phyloP scores from a whole-genome alignment of 2,329 filamentous ascomycete genomes.

The Colletotrichum musicola region DNA sequence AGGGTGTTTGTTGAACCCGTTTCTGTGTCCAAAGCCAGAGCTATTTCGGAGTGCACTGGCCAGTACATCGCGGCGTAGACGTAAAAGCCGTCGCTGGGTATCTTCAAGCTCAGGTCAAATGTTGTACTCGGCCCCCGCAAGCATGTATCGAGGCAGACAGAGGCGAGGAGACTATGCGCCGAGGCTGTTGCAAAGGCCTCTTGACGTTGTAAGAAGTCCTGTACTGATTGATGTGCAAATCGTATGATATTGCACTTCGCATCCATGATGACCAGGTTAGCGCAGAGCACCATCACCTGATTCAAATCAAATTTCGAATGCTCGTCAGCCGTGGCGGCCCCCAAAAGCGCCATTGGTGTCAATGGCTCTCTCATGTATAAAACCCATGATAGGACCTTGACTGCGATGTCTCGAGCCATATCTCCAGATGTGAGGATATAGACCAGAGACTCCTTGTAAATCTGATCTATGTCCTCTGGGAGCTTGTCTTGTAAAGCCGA shows the following conservation, averaged over 20 bases:
- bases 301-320: neutral
- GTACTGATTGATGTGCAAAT: neutral
- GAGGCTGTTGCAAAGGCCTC: fast-evolving
- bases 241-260: neutral
- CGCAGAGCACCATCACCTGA: neutral
- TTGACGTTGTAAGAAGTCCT: neutral
- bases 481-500: too few relatives aligned
- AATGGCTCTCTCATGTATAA: neutral
- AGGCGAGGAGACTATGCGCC: neutral
- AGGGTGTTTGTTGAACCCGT: too few relatives aligned
- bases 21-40: neutral
- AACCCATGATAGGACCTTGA: neutral
- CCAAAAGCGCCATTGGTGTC: neutral
- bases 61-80: slow-evolving; percentile 6
- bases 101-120: fast-evolving
- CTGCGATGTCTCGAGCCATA: neutral
- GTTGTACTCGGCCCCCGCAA: neutral
- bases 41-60: neutral
- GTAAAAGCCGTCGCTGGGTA: slow-evolving; percentile 2
- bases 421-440: too few relatives aligned
- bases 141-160: neutral
- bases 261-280: neutral
- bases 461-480: too few relatives aligned
- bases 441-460: too few relatives aligned
- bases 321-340: fast-evolving